These are phyloP conservation scores for Thalassiosira profunda DNA, from an alignment of 108 stramenopile species.

Conservation along the genomic window DNA sequence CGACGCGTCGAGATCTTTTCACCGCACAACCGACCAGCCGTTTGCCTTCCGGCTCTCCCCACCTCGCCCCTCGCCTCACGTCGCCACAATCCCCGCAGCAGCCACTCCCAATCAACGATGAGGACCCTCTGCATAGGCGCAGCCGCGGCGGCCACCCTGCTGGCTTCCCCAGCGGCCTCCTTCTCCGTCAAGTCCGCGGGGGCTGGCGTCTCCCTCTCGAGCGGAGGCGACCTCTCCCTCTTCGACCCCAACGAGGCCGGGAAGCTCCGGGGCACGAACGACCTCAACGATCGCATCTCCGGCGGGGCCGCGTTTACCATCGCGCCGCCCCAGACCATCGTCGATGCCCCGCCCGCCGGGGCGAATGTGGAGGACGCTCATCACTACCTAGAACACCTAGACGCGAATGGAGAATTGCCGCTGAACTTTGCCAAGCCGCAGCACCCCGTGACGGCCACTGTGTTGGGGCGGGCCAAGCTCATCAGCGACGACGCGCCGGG, in stretches of 20 bases:
- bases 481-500: slow-evolving; percentile 84
- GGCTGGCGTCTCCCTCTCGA: slow-evolving; percentile 48
- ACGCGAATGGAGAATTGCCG: slow-evolving; percentile 54
- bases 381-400: slow-evolving; percentile 86
- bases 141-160: background rate
- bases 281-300: slow-evolving; percentile 41
- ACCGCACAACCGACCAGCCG: too few relatives aligned
- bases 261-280: slow-evolving; percentile 56
- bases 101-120: too few relatives aligned
- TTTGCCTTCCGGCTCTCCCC: too few relatives aligned
- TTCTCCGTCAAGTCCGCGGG: slow-evolving; percentile 47
- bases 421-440: slow-evolving; percentile 76
- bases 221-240: slow-evolving; percentile 44
- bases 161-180: background rate
- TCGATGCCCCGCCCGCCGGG: slow-evolving; percentile 26
- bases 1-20: too few relatives aligned
- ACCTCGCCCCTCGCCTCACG: background rate
- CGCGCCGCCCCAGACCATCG: slow-evolving; percentile 25
- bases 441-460: slow-evolving; percentile 68
- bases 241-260: slow-evolving; percentile 75
- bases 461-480: slow-evolving; percentile 67
- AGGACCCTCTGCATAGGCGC: slow-evolving; percentile 3
- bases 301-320: slow-evolving; percentile 1
- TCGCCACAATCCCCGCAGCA: too few relatives aligned
- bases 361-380: slow-evolving; percentile 54